phyloP scores from a whole-genome alignment of 1,284 basidiomycete genomes.

The Chiua sp. region DNA sequence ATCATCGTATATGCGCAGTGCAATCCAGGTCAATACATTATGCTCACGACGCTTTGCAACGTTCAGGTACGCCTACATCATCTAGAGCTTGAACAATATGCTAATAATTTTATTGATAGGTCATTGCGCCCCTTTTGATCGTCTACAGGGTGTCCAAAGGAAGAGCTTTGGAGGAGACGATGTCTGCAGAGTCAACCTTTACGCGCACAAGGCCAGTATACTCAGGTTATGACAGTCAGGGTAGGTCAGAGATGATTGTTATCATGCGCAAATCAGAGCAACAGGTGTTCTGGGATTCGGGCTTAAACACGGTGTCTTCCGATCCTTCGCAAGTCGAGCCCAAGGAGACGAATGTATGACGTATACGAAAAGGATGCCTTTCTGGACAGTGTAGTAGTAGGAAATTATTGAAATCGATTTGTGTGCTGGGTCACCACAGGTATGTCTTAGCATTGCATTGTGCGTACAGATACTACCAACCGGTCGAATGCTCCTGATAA shows the following conservation, averaged over 20 bases:
- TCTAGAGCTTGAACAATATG: no score
- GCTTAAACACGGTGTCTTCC: not conserved
- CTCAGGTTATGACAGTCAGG: not conserved
- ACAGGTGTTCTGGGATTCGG: not conserved
- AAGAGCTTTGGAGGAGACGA: not conserved
- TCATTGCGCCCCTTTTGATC: not conserved
- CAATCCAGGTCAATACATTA: not conserved
- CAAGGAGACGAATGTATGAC: not conserved
- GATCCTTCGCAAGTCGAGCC: not conserved
- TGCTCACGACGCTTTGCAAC: not conserved
- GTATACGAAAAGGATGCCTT: no score
- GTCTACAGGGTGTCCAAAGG: conserved; percentile 3
- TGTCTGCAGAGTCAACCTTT: not conserved
- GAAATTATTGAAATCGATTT: no score
- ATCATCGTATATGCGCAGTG: not conserved
- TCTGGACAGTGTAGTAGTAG: no score
- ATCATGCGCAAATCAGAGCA: not conserved
- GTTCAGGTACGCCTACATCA: not conserved
- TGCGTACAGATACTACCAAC: no score
- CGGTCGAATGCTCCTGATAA: no score
- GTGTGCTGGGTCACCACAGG: no score
- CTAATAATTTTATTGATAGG: not conserved
- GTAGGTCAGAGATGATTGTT: not conserved
- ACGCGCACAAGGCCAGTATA: not conserved
- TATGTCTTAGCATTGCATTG: no score